Evolutionary conservation across 345 rosid genomes (phyloP).

Genomic region (Heritiera littoralis): DNA sequence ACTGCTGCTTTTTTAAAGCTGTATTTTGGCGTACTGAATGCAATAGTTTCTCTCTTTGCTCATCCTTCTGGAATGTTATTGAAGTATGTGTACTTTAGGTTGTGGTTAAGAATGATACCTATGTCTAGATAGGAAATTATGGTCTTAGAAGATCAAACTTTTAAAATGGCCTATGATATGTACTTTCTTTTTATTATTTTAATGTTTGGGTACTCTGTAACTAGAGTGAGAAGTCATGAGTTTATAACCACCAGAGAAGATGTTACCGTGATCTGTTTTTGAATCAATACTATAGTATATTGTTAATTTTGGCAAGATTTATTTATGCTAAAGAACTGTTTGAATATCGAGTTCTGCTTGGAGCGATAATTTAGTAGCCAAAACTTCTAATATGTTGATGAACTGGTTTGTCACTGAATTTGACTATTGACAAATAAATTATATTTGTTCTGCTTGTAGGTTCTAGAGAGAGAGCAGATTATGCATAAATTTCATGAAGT

Average conservation of each 20-base stretch:
- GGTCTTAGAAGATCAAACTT: not conserved
- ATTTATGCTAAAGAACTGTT: not conserved
- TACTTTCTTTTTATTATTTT: not conserved
- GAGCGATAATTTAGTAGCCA: not conserved
- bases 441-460: conserved; percentile 41
- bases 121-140: not conserved
- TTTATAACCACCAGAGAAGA: not conserved
- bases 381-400: not conserved
- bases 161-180: not conserved
- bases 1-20: not conserved
- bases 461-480: conserved; percentile 78
- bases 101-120: not conserved
- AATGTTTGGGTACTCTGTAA: conserved; percentile 1
- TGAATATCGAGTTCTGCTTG: not conserved
- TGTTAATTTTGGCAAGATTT: not conserved
- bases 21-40: not conserved
- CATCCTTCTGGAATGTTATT: not conserved
- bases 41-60: not conserved
- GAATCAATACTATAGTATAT: not conserved
- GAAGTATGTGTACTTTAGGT: not conserved
- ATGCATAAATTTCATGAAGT: conserved; percentile 66
- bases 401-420: not conserved
- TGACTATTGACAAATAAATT: not conserved
- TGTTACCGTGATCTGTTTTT: not conserved
- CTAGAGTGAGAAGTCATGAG: not conserved